Percentiles rank a stretch among this genome's conserved stretches.
Conservation (phyloP, 352 stramenopile genomes). For the Pythium graminicola region DNA sequence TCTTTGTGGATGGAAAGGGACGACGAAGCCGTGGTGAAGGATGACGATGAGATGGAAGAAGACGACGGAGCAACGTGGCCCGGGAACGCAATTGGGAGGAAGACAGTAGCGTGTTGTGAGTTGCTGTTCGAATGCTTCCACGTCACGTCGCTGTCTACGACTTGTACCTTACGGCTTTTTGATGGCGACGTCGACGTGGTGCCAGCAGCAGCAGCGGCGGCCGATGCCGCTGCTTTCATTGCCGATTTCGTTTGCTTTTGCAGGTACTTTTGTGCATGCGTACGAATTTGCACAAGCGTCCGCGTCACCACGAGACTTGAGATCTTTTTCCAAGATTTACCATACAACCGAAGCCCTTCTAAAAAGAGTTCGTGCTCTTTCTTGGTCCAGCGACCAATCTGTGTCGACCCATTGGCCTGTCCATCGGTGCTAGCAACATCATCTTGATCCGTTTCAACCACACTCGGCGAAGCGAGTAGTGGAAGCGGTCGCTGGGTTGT, state of each 20-base stretch:
- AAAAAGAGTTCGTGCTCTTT: slow-evolving; percentile 88
- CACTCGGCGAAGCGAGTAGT: background rate
- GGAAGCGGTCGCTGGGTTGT: background rate
- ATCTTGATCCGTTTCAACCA: slow-evolving; percentile 5
- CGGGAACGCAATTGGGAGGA: slow-evolving; percentile 30
- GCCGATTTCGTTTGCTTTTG: slow-evolving; percentile 81
- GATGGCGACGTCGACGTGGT: background rate
- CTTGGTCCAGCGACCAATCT: slow-evolving; percentile 86
- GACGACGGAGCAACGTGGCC: slow-evolving; percentile 16
- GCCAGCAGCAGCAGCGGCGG: slow-evolving; percentile 13
- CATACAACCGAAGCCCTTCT: slow-evolving; percentile 78
- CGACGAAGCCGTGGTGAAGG: slow-evolving; percentile 7
- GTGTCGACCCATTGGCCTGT: slow-evolving; percentile 15
- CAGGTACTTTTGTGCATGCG: slow-evolving; percentile 87
- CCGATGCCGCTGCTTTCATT: slow-evolving; percentile 32
- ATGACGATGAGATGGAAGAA: slow-evolving; percentile 15
- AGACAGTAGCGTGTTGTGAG: slow-evolving; percentile 9
- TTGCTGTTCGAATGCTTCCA: slow-evolving; percentile 7
- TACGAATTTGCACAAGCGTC: slow-evolving; percentile 87
- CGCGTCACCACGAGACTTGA: slow-evolving; percentile 91
- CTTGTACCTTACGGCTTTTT: slow-evolving; percentile 3
- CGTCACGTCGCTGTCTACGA: background rate
- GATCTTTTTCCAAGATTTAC: slow-evolving; percentile 91
- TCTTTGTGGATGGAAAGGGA: slow-evolving; percentile 16
- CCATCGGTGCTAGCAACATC: slow-evolving; percentile 5